A percentile compares a stretch with the other conserved stretches of the same genome.
phyloP scores from a whole-genome alignment of 306 rosid genomes.

The Begonia loranthoides region DNA sequence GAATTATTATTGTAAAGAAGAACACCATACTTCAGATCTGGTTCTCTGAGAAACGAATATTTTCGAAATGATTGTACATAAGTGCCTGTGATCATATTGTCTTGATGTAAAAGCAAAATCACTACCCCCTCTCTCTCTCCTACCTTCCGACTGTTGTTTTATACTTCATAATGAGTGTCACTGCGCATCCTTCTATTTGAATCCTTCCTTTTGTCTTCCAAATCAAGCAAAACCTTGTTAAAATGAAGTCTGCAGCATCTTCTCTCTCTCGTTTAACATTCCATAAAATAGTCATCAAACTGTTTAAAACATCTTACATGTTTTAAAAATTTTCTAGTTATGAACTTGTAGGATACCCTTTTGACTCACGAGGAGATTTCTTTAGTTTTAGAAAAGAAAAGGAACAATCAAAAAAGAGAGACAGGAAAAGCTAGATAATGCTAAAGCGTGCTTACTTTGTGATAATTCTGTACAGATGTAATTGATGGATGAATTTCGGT shows the following conservation, averaged over 20 bases:
- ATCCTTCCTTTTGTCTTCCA: slow-evolving; percentile 32
- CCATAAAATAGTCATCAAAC: neutral
- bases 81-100: slow-evolving; percentile 23
- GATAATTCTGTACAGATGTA: slow-evolving; percentile 26
- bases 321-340: neutral
- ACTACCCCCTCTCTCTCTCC: slow-evolving; percentile 1
- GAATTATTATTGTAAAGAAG: too few relatives aligned
- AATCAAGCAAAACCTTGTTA: slow-evolving; percentile 22
- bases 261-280: neutral
- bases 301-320: neutral
- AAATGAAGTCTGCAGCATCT: neutral
- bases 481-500: slow-evolving; percentile 44
- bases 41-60: too few relatives aligned
- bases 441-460: slow-evolving; percentile 52
- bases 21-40: too few relatives aligned
- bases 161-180: slow-evolving; percentile 27
- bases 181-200: slow-evolving; percentile 32
- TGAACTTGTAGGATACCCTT: neutral
- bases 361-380: neutral
- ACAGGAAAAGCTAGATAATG: slow-evolving; percentile 7
- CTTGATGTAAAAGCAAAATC: slow-evolving; percentile 49
- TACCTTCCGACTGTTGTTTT: neutral
- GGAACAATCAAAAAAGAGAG: slow-evolving; percentile 1
- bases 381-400: neutral
- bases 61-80: too few relatives aligned